Evolutionary conservation across 495 filamentous ascomycete genomes (phyloP).

Genomic region (Jackrogersella multiformis): DNA sequence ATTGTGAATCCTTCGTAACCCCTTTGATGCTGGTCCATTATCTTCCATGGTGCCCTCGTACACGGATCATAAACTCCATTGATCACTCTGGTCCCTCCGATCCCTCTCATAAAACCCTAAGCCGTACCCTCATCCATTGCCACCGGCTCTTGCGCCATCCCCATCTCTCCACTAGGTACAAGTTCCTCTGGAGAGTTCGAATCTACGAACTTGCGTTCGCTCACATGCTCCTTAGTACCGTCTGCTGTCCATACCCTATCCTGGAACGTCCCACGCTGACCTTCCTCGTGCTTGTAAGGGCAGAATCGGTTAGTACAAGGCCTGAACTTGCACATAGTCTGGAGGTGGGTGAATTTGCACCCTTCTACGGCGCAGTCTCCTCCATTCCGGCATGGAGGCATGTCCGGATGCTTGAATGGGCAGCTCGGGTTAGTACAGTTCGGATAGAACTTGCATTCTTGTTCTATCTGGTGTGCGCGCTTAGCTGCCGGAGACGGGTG

Average conservation of each 20-base stretch:
- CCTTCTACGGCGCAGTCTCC: conserved; percentile 83
- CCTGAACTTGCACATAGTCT: conserved; percentile 86
- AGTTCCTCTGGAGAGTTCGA: conserved; percentile 75
- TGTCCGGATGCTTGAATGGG: conserved; percentile 85
- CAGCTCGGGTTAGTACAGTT: conserved; percentile 90
- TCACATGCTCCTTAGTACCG: conserved; percentile 72
- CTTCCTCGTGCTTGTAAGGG: conserved; percentile 90
- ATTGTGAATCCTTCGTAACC: conserved; percentile 12
- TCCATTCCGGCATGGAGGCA: conserved; percentile 85
- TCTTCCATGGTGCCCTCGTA: conserved; percentile 2
- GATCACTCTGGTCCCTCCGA: background rate
- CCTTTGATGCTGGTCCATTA: conserved; percentile 5
- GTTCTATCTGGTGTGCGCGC: conserved; percentile 77
- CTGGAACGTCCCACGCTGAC: conserved; percentile 79
- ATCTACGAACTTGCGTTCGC: conserved; percentile 91
- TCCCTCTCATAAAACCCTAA: conserved; percentile 1
- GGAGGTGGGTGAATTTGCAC: conserved; percentile 89
- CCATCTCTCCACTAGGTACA: conserved; percentile 64
- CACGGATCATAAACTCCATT: conserved; percentile 6
- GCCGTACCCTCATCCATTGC: conserved; percentile 26
- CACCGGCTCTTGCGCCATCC: conserved; percentile 30
- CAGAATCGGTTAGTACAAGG: conserved; percentile 89
- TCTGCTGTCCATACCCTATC: conserved; percentile 91
- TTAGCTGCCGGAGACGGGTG: conserved; percentile 92
- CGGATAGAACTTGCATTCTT: conserved; percentile 93